phyloP scores from a whole-genome alignment of 371 early-diverging fungal genomes.

The Chytridium lagenaria region DNA sequence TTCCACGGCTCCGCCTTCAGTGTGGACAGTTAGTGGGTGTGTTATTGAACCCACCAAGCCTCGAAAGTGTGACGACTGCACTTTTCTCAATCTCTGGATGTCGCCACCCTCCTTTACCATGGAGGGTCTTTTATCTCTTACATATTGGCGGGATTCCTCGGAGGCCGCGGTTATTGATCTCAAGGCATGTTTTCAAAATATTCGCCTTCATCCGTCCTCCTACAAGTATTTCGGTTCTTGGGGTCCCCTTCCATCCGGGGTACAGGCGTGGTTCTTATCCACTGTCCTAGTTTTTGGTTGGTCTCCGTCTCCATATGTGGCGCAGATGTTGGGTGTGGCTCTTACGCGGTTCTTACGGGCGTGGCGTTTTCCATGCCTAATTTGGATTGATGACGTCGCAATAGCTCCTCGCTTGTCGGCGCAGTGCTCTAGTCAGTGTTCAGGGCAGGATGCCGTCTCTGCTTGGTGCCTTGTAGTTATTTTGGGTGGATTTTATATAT shows the following conservation, averaged over 20 bases:
- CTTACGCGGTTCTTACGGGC: not conserved
- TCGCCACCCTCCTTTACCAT: too few species aligned
- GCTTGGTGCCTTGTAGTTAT: not conserved
- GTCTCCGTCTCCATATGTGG: not conserved
- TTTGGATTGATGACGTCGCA: not conserved
- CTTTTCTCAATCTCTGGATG: too few species aligned
- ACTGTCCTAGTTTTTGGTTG: not conserved
- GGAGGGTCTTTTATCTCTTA: too few species aligned
- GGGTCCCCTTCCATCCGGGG: not conserved
- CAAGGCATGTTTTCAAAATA: not conserved
- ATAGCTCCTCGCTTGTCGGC: not conserved
- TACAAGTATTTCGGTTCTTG: not conserved
- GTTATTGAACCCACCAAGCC: too few species aligned
- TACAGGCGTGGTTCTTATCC: not conserved
- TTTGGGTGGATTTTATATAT: not conserved
- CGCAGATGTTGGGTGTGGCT: not conserved
- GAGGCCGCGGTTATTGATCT: too few species aligned
- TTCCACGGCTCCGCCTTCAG: too few species aligned
- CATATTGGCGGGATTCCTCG: too few species aligned
- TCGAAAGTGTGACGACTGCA: too few species aligned
- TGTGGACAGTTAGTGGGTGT: too few species aligned
- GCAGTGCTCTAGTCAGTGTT: not conserved
- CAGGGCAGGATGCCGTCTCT: not conserved
- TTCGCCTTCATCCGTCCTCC: not conserved
- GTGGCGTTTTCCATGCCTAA: not conserved